Evolutionary conservation across 176 grass and related monocot genomes (phyloP).

Genomic region (Cenchrus americanus): DNA sequence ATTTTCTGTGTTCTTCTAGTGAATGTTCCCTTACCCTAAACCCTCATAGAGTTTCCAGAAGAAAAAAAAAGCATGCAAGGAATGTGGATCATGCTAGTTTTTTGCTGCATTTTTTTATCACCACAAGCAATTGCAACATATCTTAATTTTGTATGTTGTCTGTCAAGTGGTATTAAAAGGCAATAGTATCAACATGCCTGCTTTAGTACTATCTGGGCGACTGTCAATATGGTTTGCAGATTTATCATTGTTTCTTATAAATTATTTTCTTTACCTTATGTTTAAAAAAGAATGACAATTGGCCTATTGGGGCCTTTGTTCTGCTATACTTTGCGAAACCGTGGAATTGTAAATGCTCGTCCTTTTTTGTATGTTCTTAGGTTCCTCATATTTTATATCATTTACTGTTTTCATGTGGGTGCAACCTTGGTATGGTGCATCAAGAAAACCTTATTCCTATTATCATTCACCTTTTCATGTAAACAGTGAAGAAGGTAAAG

Average conservation of each 20-base stretch:
- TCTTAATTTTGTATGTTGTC: not conserved
- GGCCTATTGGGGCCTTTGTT: not conserved
- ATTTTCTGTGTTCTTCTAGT: not conserved
- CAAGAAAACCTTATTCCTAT: slow-evolving; percentile 10
- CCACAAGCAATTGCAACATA: not conserved
- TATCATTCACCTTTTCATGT: slow-evolving; percentile 2
- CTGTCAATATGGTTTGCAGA: not conserved
- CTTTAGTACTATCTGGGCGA: not conserved
- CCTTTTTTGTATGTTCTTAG: no score
- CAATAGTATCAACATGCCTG: not conserved
- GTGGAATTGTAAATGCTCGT: no score
- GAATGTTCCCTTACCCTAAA: not conserved
- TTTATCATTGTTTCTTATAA: not conserved
- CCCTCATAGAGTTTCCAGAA: not conserved
- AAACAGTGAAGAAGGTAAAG: slow-evolving; percentile 91
- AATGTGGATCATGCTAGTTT: not conserved
- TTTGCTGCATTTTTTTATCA: not conserved
- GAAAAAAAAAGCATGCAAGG: not conserved
- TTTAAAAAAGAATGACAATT: not conserved
- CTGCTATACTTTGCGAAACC: not conserved
- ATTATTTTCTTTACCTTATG: not conserved
- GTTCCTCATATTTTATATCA: not conserved
- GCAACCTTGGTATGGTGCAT: slow-evolving; percentile 5
- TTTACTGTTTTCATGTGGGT: not conserved
- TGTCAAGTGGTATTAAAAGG: slow-evolving; percentile 4